Evolutionary conservation across 352 stramenopile species (phyloP).

Genomic region (Phytophthora colocasiae): DNA sequence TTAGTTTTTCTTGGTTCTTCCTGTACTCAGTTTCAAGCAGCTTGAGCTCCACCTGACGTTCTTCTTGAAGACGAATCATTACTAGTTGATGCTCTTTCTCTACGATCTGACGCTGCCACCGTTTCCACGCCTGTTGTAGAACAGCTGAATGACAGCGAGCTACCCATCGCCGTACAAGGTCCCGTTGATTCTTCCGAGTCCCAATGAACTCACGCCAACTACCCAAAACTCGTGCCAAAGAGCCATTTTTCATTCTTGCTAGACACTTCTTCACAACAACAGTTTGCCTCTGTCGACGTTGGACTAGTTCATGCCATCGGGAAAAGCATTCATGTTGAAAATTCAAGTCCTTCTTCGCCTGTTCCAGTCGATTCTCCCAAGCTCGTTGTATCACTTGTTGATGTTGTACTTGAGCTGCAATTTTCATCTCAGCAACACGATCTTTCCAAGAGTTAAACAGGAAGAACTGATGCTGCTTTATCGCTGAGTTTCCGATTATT

Average conservation of each 20-base stretch:
- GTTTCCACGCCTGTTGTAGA: slow-evolving; percentile 32
- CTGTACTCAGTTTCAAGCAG: slow-evolving; percentile 19
- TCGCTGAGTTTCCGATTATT: slow-evolving; percentile 6
- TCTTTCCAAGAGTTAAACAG: slow-evolving; percentile 30
- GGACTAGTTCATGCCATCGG: slow-evolving; percentile 29
- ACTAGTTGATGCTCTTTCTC: slow-evolving; percentile 35
- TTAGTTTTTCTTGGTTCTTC: slow-evolving; percentile 8
- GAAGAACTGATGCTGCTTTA: slow-evolving; percentile 24
- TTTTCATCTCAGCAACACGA: slow-evolving; percentile 7
- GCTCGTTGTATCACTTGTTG: slow-evolving; percentile 30
- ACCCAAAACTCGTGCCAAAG: slow-evolving; percentile 19
- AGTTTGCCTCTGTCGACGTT: slow-evolving; percentile 1
- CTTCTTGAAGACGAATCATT: slow-evolving; percentile 18
- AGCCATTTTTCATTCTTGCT: slow-evolving; percentile 31
- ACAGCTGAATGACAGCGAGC: slow-evolving; percentile 10
- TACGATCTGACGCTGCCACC: slow-evolving; percentile 43
- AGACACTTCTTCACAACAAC: slow-evolving; percentile 28
- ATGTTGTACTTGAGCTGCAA: slow-evolving; percentile 17
- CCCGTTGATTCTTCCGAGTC: slow-evolving; percentile 26
- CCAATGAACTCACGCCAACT: slow-evolving; percentile 35
- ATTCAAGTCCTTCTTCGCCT: slow-evolving; percentile 32
- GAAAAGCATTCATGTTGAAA: slow-evolving; percentile 34
- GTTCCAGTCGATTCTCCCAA: slow-evolving; percentile 33
- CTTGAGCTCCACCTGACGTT: slow-evolving; percentile 19
- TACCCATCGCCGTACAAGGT: slow-evolving; percentile 36